Conservation (phyloP, 208 protist species). For the Zelonia costaricensis region DNA sequence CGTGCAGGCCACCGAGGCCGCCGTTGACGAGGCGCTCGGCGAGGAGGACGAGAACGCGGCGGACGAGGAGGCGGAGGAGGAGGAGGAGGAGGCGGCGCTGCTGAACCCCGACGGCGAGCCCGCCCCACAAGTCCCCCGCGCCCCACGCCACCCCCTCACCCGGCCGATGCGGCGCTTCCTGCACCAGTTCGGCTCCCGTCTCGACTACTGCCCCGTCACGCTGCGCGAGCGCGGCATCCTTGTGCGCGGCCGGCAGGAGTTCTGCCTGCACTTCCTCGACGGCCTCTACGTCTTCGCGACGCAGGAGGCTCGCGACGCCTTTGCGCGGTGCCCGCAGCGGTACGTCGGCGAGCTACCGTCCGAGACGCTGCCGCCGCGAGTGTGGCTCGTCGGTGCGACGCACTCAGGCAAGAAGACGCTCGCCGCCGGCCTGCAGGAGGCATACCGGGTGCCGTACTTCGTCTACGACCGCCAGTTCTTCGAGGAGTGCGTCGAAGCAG, state of each 20-base stretch:
- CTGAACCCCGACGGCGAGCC: slow-evolving; percentile 44
- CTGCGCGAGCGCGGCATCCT: slow-evolving; percentile 68
- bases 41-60: slow-evolving; percentile 54
- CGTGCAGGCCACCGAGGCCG: slow-evolving; percentile 45
- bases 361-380: slow-evolving; percentile 55
- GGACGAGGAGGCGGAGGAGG: slow-evolving; percentile 53
- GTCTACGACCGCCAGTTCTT: slow-evolving; percentile 73
- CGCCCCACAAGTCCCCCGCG: background rate
- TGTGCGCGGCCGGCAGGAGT: slow-evolving; percentile 61
- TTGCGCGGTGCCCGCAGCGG: slow-evolving; percentile 66
- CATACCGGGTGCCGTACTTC: slow-evolving; percentile 75
- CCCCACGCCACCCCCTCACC: slow-evolving; percentile 37
- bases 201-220: slow-evolving; percentile 88
- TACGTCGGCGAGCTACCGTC: slow-evolving; percentile 52
- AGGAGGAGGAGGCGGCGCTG: slow-evolving; percentile 63
- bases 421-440: slow-evolving; percentile 41
- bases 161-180: slow-evolving; percentile 59
- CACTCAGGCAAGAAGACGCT: slow-evolving; percentile 79
- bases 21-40: slow-evolving; percentile 39
- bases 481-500: slow-evolving; percentile 72
- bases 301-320: slow-evolving; percentile 51
- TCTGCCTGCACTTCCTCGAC: slow-evolving; percentile 54
- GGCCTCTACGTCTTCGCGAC: slow-evolving; percentile 83
- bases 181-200: slow-evolving; percentile 77
- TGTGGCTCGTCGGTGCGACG: slow-evolving; percentile 80